These are phyloP conservation scores for Quercus cerris DNA, from an alignment of 306 rosid species.

Conservation along the genomic window DNA sequence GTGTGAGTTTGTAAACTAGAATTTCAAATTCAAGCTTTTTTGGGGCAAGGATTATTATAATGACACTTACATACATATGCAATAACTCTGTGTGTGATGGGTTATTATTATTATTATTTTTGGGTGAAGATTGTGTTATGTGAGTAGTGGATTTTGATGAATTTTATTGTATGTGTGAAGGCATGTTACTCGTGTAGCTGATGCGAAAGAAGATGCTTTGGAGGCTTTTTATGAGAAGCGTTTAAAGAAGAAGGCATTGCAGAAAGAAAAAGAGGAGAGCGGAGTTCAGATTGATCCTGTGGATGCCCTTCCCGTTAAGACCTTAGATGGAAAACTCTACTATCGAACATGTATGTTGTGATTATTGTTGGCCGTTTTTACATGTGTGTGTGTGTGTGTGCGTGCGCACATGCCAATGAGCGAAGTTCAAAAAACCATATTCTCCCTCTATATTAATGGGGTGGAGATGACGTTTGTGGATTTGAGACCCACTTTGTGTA, in stretches of 20 bases:
- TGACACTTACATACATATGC: too few species aligned
- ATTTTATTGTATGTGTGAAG: slow-evolving; percentile 29
- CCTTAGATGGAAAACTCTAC: slow-evolving; percentile 65
- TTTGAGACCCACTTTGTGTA: too few species aligned
- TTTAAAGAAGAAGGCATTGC: slow-evolving; percentile 48
- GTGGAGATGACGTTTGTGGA: too few species aligned
- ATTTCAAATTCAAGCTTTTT: too few species aligned
- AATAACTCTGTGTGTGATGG: not conserved
- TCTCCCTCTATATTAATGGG: too few species aligned
- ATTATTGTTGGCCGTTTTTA: not conserved
- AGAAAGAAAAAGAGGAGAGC: slow-evolving; percentile 53
- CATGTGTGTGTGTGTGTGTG: not conserved
- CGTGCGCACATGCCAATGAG: not conserved
- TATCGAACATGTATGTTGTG: slow-evolving; percentile 51
- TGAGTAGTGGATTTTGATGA: not conserved
- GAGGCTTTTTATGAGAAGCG: slow-evolving; percentile 87
- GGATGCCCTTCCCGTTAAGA: slow-evolving; percentile 89
- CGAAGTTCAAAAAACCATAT: too few species aligned
- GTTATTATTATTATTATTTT: not conserved
- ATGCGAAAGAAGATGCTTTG: slow-evolving; percentile 80
- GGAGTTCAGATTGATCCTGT: slow-evolving; percentile 67
- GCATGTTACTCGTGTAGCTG: slow-evolving; percentile 92
- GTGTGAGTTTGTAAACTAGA: too few species aligned
- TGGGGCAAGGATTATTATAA: too few species aligned
- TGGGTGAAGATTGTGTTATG: not conserved